phyloP scores from a whole-genome alignment of 208 protist species.

The Trypanosoma lewisi region DNA sequence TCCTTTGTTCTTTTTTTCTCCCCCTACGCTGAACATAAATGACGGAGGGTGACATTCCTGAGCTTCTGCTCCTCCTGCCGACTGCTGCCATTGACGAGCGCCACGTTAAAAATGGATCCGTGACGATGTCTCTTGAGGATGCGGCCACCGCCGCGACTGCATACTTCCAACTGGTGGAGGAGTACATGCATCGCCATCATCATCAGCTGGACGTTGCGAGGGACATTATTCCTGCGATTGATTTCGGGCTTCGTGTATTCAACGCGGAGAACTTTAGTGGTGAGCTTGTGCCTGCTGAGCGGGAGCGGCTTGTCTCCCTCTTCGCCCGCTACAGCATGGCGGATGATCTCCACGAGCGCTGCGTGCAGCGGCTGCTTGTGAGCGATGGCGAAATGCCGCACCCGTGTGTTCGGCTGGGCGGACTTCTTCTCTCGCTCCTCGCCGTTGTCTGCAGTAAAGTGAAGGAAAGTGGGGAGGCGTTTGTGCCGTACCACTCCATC shows the following conservation, averaged over 20 bases:
- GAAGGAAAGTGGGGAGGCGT: neutral
- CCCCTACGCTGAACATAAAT: neutral
- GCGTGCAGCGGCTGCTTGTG: constrained; percentile 74
- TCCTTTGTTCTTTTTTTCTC: neutral
- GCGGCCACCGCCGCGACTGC: constrained; percentile 26
- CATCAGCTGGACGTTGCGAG: constrained; percentile 19
- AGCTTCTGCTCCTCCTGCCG: constrained; percentile 59
- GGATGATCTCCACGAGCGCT: constrained; percentile 42
- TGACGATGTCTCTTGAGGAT: constrained; percentile 51
- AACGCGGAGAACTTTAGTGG: constrained; percentile 88
- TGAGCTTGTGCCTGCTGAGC: constrained; percentile 62
- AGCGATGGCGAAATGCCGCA: constrained; percentile 83
- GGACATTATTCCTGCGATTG: constrained; percentile 56
- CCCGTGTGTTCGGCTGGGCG: constrained; percentile 57
- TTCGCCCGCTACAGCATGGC: constrained; percentile 37
- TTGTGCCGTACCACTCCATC: constrained; percentile 47
- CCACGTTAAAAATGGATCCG: constrained; percentile 31
- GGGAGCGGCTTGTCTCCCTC: constrained; percentile 32
- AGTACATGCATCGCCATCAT: constrained; percentile 33
- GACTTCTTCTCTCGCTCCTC: constrained; percentile 60
- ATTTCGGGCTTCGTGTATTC: constrained; percentile 79
- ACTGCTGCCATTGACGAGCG: constrained; percentile 36
- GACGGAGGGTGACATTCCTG: constrained; percentile 24
- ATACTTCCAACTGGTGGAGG: constrained; percentile 49
- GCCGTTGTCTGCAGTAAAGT: constrained; percentile 36